phyloP scores from a whole-genome alignment of 2,329 filamentous ascomycete genomes.

The Phialophora chinensis region DNA sequence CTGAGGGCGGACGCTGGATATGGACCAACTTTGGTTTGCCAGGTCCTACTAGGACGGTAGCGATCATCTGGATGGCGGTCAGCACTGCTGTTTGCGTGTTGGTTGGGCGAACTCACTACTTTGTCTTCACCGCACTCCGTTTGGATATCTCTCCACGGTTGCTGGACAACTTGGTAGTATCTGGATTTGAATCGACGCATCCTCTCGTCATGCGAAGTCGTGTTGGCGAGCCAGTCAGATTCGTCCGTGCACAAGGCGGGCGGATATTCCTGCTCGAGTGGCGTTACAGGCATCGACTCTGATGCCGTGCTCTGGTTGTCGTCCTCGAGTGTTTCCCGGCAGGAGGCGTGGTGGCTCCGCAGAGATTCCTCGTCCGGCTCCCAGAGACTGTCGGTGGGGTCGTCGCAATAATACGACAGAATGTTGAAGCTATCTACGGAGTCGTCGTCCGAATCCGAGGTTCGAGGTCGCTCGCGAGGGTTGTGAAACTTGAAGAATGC shows the following conservation, averaged over 20 bases:
- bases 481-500: conserved; percentile 23
- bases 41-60: conserved; percentile 34
- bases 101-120: conserved; percentile 21
- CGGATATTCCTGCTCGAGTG: conserved; percentile 14
- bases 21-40: conserved; percentile 38
- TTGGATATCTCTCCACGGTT: conserved; percentile 13
- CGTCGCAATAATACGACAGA: conserved; percentile 35
- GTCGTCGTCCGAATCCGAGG: conserved; percentile 18
- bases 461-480: conserved; percentile 2
- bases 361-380: conserved; percentile 1
- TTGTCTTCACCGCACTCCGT: conserved; percentile 20
- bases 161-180: conserved; percentile 34
- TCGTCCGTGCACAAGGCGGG: conserved; percentile 27
- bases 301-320: conserved; percentile 26
- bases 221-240: conserved; percentile 36
- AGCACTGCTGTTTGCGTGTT: not conserved
- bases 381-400: not conserved
- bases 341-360: not conserved
- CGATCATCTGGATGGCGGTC: conserved; percentile 29
- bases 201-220: conserved; percentile 29
- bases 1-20: conserved; percentile 36
- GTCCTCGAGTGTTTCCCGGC: conserved; percentile 11
- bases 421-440: conserved; percentile 34
- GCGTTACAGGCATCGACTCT: conserved; percentile 28
- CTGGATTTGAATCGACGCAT: conserved; percentile 31